Evolutionary conservation across 768 basidiomycete genomes (phyloP).

Genomic region (Phylloporus scabripes): DNA sequence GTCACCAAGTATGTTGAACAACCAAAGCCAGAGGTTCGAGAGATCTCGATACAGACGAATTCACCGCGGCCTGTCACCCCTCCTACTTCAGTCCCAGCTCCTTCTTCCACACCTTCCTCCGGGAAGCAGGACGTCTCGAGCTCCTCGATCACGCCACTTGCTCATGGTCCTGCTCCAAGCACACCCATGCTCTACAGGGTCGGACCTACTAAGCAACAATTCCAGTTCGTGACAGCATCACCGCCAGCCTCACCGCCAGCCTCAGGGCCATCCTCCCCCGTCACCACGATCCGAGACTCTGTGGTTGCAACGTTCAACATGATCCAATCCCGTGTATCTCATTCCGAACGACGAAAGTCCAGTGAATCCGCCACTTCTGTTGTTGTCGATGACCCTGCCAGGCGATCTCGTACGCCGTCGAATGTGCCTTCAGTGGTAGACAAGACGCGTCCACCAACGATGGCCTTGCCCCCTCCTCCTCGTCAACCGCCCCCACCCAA

Average conservation of each 20-base stretch:
- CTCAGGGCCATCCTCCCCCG: constrained; percentile 28
- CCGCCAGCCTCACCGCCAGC: constrained; percentile 25
- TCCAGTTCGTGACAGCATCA: constrained; percentile 55
- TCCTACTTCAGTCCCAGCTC: constrained; percentile 25
- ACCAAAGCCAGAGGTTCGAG: constrained; percentile 62
- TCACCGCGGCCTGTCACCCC: constrained; percentile 34
- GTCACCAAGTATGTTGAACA: constrained; percentile 25
- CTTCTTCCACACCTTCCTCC: constrained; percentile 21
- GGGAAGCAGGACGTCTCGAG: constrained; percentile 23
- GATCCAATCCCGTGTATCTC: constrained; percentile 45
- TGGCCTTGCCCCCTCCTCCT: constrained; percentile 77
- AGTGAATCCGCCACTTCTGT: constrained; percentile 65
- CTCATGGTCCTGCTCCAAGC: constrained; percentile 27
- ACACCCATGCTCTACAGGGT: constrained; percentile 51
- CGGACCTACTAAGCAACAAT: constrained; percentile 52
- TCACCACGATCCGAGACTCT: constrained; percentile 48
- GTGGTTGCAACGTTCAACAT: constrained; percentile 39
- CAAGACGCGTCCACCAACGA: constrained; percentile 80
- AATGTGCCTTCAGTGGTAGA: constrained; percentile 51
- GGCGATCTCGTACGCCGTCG: constrained; percentile 62
- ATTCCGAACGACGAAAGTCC: constrained; percentile 61
- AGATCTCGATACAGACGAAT: constrained; percentile 80
- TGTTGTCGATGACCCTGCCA: constrained; percentile 40
- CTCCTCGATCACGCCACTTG: constrained; percentile 31
- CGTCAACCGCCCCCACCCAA: constrained; percentile 64